Base-by-base conservation (phyloP, 169 alveolate species). In the Plasmodium coatneyi region DNA sequence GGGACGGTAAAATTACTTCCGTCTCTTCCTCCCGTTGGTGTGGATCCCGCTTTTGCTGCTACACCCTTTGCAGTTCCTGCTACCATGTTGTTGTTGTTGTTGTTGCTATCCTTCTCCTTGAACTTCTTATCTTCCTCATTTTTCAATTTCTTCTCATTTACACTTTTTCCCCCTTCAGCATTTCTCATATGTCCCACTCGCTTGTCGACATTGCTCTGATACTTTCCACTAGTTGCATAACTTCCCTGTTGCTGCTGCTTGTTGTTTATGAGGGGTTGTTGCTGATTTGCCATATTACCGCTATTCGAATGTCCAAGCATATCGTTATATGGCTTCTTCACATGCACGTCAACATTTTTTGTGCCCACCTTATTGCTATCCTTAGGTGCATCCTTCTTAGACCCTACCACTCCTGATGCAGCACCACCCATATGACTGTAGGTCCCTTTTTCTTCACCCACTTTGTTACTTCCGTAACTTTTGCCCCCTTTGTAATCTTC, bases 401-500 rank as follows among this genome's bases (percentile, higher is more conserved):
- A 14, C 19, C 5, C 32, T 12, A 25, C 28, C 10, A 30, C 32
- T 4, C 30, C 74, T 60, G 34, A 34, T 60, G 74, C 14, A 1
- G 36, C 76, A 0, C 10, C 76, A 7, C 36, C 41, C 7, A 66
- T 32, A 56, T 74, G 36, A 74, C 32, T 74, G 43, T 39, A 34
- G 34, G 5, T 14, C 14, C 30, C 82, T 19, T 87, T 87, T 4
- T 87, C 93, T 4, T 79, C 93, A 79, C 16, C n/a, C 41, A 32
- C 46, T 56, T 87, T 87, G 25, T 60, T 87, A 70, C 39, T 87
- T 22, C n/a, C 74, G 49, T 60, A 79, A 49, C 43, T 60, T 41
- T 84, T 54, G 34, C 25, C 56, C 22, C 25, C 49, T 79, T 79
- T 87, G 34, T 56, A 79, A 28, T 87, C 89, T 3, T 87, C 93